Evolutionary conservation across 2,329 filamentous ascomycete genomes (phyloP).

Genomic region (Teratosphaeria nubilosa): DNA sequence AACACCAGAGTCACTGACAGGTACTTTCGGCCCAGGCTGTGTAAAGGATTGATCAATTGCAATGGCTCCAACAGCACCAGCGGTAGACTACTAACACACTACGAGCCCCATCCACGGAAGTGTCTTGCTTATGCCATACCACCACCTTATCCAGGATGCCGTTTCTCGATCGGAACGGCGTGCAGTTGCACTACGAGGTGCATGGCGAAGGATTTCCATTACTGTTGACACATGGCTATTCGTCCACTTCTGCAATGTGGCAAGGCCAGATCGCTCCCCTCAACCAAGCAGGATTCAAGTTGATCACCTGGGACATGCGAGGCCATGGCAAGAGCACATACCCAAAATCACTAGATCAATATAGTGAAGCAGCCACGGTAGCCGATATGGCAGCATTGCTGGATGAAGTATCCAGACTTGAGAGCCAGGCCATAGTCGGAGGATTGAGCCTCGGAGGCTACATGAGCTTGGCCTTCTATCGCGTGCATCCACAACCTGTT

Average conservation of each 20-base stretch:
- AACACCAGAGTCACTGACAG: too few species aligned
- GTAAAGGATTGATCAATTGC: too few species aligned
- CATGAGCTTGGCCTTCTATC: conserved; percentile 20
- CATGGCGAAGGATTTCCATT: conserved; percentile 13
- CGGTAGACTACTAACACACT: too few species aligned
- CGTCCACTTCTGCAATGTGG: conserved; percentile 21
- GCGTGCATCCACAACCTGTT: conserved; percentile 13
- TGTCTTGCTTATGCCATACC: too few species aligned
- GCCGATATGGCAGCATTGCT: conserved; percentile 19
- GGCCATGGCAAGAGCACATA: conserved; percentile 18
- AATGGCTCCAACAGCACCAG: too few species aligned
- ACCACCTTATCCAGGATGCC: conserved; percentile 1
- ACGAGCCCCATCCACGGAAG: too few species aligned
- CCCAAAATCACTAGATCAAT: conserved; percentile 11
- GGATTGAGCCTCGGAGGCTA: conserved; percentile 20
- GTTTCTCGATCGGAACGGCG: conserved; percentile 1
- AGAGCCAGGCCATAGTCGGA: conserved; percentile 14
- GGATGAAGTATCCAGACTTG: conserved; percentile 10
- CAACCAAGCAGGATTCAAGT: conserved; percentile 11
- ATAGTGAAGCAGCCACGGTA: conserved; percentile 19
- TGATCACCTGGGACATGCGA: conserved; percentile 20
- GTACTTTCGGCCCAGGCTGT: too few species aligned
- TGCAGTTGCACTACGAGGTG: conserved; percentile 17
- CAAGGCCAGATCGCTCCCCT: conserved; percentile 13
- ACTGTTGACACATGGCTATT: conserved; percentile 20